phyloP scores from a whole-genome alignment of 2,329 filamentous ascomycete species.

The Akanthomyces uredinophilus region DNA sequence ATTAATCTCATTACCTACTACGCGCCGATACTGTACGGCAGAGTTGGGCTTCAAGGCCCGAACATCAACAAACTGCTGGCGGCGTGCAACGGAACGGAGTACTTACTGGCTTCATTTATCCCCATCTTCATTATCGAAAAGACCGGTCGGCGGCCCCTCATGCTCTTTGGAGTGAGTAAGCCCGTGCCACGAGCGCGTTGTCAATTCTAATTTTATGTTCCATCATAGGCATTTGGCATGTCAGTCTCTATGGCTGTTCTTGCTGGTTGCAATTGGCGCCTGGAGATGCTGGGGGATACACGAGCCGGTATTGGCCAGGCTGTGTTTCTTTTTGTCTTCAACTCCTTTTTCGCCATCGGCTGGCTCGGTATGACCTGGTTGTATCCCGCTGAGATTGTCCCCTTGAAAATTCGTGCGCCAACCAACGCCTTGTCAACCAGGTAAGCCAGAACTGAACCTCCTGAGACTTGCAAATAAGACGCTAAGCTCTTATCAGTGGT shows the following conservation, averaged over 20 bases:
- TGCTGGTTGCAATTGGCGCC: slow-evolving; percentile 10
- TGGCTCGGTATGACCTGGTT: slow-evolving; percentile 57
- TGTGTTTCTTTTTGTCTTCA: slow-evolving; percentile 58
- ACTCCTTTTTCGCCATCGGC: slow-evolving; percentile 59
- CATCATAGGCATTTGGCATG: slow-evolving; percentile 9
- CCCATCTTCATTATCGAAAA: slow-evolving; percentile 12
- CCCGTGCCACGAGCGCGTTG: neutral
- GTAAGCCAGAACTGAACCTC: neutral
- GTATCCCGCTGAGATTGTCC: slow-evolving; percentile 46
- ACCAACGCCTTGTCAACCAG: slow-evolving; percentile 46
- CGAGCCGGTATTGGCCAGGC: slow-evolving; percentile 13
- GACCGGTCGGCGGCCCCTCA: slow-evolving; percentile 3
- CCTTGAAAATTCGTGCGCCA: slow-evolving; percentile 36
- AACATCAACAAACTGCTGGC: slow-evolving; percentile 16
- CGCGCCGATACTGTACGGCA: slow-evolving; percentile 18
- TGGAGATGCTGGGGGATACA: neutral
- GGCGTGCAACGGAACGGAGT: slow-evolving; percentile 20
- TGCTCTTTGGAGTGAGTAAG: slow-evolving; percentile 11
- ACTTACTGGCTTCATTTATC: slow-evolving; percentile 18
- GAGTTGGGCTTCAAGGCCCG: slow-evolving; percentile 12
- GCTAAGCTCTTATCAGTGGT: neutral
- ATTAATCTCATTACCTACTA: slow-evolving; percentile 29
- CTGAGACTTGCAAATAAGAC: neutral
- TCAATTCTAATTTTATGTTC: neutral
- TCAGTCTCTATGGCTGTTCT: slow-evolving; percentile 14